Conservation (phyloP, 805 yeast genomes). For the Pichia paraexigua region DNA sequence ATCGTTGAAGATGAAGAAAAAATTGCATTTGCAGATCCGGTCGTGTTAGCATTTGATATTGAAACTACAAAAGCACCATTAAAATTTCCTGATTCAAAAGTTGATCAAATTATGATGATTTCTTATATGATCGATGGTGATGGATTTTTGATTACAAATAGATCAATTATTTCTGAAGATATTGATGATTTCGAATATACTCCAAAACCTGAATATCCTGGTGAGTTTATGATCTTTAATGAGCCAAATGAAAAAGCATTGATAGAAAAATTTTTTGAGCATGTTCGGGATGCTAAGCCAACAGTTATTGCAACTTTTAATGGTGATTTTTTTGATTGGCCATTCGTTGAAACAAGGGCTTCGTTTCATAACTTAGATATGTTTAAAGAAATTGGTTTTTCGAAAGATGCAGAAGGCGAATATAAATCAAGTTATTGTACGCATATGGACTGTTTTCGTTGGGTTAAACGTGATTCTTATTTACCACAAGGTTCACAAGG, state of each 20-base stretch:
- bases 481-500: conserved; percentile 99
- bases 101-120: conserved; percentile 97
- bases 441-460: conserved; percentile 95
- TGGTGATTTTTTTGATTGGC: conserved; percentile 99
- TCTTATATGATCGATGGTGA: conserved; percentile 99
- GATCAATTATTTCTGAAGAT: conserved; percentile 91
- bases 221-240: conserved; percentile 81
- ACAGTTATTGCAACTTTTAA: conserved; percentile 97
- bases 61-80: conserved; percentile 96
- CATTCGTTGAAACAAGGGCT: conserved; percentile 88
- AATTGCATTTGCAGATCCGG: conserved; percentile 95
- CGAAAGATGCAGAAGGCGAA: conserved; percentile 81
- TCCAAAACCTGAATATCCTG: conserved; percentile 94
- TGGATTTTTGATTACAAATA: conserved; percentile 86
- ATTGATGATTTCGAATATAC: conserved; percentile 97
- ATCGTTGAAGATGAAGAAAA: conserved; percentile 59
- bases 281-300: conserved; percentile 78
- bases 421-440: conserved; percentile 87
- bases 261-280: conserved; percentile 75
- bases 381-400: conserved; percentile 92
- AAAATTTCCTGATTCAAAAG: conserved; percentile 86
- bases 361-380: conserved; percentile 75
- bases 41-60: conserved; percentile 91
- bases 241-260: conserved; percentile 78
- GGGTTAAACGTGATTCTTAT: conserved; percentile 98